Percentiles rank a stretch among this genome's conserved stretches.
These are phyloP conservation scores for Lithocarpus polystachyus DNA, from an alignment of 306 rosid genomes.

Conservation along the genomic window DNA sequence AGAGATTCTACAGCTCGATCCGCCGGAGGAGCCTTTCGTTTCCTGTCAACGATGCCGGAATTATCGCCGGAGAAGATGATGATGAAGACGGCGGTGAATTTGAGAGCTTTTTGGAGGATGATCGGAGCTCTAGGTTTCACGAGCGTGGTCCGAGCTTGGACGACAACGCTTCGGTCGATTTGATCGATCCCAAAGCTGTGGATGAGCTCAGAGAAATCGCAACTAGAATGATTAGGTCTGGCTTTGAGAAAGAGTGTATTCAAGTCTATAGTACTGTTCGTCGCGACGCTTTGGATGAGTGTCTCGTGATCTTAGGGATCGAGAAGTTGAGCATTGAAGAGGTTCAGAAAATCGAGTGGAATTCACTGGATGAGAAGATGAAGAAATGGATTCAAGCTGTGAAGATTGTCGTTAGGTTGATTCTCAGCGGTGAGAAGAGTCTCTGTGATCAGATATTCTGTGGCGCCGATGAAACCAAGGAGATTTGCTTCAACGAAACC, in stretches of 20 bases:
- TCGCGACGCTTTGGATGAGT: slow-evolving; percentile 83
- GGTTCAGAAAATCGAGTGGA: slow-evolving; percentile 82
- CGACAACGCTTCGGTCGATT: slow-evolving; percentile 57
- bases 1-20: too few relatives aligned
- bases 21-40: too few relatives aligned
- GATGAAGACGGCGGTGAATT: too few relatives aligned
- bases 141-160: slow-evolving; percentile 69
- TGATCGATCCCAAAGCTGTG: slow-evolving; percentile 64
- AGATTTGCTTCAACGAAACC: slow-evolving; percentile 71
- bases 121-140: too few relatives aligned
- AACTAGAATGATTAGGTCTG: slow-evolving; percentile 76
- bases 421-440: slow-evolving; percentile 73
- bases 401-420: slow-evolving; percentile 58
- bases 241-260: slow-evolving; percentile 82
- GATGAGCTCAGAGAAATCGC: slow-evolving; percentile 69
- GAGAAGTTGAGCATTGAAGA: slow-evolving; percentile 90
- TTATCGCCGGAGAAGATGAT: too few relatives aligned
- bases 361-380: slow-evolving; percentile 75
- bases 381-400: slow-evolving; percentile 90
- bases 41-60: too few relatives aligned
- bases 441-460: slow-evolving; percentile 67
- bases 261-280: slow-evolving; percentile 83
- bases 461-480: slow-evolving; percentile 53
- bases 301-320: slow-evolving; percentile 62
- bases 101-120: too few relatives aligned